Evolutionary conservation across 2,329 filamentous ascomycete genomes (phyloP).

Genomic region (Ophiostoma piceae): DNA sequence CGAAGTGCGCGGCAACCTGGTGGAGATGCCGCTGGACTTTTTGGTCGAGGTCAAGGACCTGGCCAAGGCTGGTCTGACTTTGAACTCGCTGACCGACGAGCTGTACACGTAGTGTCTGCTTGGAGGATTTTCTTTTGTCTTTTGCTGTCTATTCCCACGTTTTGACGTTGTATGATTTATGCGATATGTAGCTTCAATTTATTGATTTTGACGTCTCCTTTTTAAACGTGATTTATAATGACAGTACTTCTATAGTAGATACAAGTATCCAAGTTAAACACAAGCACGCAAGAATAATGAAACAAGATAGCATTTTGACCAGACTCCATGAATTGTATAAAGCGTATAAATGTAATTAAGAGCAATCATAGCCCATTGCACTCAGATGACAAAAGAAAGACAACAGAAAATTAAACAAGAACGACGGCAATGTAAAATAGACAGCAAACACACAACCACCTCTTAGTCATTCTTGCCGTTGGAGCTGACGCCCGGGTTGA

Average conservation of each 20-base stretch:
- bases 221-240: no score
- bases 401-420: background rate
- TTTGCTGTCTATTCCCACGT: background rate
- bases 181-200: background rate
- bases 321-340: conserved; percentile 10
- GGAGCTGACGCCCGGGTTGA: conserved; percentile 41
- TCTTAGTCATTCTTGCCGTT: conserved; percentile 50
- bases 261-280: background rate
- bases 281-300: background rate
- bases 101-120: conserved; percentile 55
- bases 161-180: background rate
- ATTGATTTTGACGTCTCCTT: background rate
- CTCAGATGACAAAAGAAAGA: background rate
- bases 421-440: background rate
- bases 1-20: conserved; percentile 62
- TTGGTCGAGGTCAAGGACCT: conserved; percentile 76
- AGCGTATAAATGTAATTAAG: conserved; percentile 13
- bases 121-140: background rate
- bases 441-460: background rate
- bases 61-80: conserved; percentile 69
- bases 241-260: background rate
- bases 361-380: conserved; percentile 10
- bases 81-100: conserved; percentile 67
- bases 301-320: conserved; percentile 2
- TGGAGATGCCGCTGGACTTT: conserved; percentile 91